Percentiles rank a stretch among this genome's conserved stretches.
phyloP scores from a whole-genome alignment of 345 rosid species.

The Brassica napus region DNA sequence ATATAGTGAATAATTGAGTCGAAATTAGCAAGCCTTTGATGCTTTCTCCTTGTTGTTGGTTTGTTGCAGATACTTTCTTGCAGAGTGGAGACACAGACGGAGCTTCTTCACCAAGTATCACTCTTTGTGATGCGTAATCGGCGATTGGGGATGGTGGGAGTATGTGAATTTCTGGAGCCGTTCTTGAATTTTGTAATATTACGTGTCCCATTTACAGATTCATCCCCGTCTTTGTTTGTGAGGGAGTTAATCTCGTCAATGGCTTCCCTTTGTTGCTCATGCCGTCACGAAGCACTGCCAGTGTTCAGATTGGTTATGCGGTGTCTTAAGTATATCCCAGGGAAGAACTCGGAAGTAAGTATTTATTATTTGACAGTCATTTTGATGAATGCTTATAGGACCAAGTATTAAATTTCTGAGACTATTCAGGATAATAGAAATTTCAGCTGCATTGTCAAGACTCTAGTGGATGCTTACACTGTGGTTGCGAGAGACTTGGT shows the following conservation, averaged over 20 bases:
- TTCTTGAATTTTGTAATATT: constrained; percentile 60
- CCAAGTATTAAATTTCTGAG: constrained; percentile 19
- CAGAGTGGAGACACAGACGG: constrained; percentile 62
- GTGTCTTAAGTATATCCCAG: constrained; percentile 56
- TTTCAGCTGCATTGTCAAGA: constrained; percentile 49
- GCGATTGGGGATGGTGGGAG: constrained; percentile 55
- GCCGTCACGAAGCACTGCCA: constrained; percentile 59
- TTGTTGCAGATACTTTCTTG: constrained; percentile 66
- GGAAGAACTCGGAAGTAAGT: constrained; percentile 55
- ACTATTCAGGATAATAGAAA: constrained; percentile 60
- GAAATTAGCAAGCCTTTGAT: not conserved
- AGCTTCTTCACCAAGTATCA: constrained; percentile 69
- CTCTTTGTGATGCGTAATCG: constrained; percentile 56
- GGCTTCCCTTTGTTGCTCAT: constrained; percentile 75
- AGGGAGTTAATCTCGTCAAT: constrained; percentile 66
- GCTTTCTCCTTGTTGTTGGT: not conserved
- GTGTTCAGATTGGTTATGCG: constrained; percentile 59
- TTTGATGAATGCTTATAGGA: constrained; percentile 4
- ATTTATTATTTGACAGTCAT: not conserved
- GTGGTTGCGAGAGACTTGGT: constrained; percentile 64
- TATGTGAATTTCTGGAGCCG: constrained; percentile 78
- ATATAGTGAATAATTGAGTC: not conserved
- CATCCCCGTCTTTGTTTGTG: constrained; percentile 48
- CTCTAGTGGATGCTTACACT: constrained; percentile 58
- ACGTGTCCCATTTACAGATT: constrained; percentile 49